These are phyloP conservation scores for Amaranthus palmeri DNA, from an alignment of 148 eudicot species.

Conservation along the genomic window DNA sequence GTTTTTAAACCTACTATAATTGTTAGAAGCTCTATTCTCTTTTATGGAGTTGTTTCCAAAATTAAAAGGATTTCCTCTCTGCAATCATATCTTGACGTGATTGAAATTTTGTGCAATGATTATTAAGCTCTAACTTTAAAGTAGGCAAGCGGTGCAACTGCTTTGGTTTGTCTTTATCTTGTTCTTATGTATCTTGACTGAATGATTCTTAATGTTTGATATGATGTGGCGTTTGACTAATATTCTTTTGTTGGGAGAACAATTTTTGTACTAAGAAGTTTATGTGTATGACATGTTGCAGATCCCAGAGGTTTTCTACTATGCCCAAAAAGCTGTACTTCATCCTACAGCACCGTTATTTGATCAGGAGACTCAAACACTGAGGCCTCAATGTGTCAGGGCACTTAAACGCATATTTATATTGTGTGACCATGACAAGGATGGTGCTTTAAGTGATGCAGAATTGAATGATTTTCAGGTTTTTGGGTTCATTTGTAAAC, in stretches of 20 bases:
- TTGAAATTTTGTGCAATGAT: neutral
- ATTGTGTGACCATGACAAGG: constrained; percentile 81
- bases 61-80: neutral
- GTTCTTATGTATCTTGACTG: constrained; percentile 4
- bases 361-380: constrained; percentile 85
- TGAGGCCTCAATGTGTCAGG: constrained; percentile 82
- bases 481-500: neutral
- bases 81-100: neutral
- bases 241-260: neutral
- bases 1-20: neutral
- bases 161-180: neutral
- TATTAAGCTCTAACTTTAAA: neutral
- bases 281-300: constrained; percentile 28
- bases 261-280: neutral
- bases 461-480: constrained; percentile 98
- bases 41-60: neutral
- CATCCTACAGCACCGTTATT: constrained; percentile 88
- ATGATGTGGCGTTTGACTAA: neutral
- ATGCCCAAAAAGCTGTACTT: constrained; percentile 94
- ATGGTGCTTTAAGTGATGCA: constrained; percentile 86
- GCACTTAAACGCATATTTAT: constrained; percentile 90
- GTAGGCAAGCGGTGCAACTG: no score
- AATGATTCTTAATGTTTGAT: neutral
- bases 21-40: neutral
- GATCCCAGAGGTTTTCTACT: constrained; percentile 89